Evolutionary conservation across 2,329 filamentous ascomycete species (phyloP), one percentile per base, ranked within the genome.

Genomic region (Fusarium abutilonis): DNA sequence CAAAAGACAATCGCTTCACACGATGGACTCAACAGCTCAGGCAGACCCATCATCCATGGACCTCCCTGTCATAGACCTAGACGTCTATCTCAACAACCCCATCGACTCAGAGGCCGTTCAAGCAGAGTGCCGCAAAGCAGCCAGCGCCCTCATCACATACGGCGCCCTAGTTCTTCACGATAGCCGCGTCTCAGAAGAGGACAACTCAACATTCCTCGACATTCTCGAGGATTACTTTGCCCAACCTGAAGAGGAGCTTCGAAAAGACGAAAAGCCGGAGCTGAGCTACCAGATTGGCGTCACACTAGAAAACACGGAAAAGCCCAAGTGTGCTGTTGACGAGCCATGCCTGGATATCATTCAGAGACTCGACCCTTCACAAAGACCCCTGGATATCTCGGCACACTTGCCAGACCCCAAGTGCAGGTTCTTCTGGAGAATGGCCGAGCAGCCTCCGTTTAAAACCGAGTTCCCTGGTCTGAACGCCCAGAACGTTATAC

Each of bases 191-290:
- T 77, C 82, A 15, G 82, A 84, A 66, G 66, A 74, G 3, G 82
- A 85, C 74, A 87, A 87, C 75, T 75, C 76, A 23, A 74, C 77
- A 50, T 87, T 87, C 66, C 81, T 87, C 53, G 83, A 87, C 72
- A 77, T 87, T 34, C 80, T 87, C n/a, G 85, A 87, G 74, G 83
- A 86, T 76, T 87, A 87, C 77, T 87, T 87, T 69, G 83, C 83
- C 31, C 85, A 87, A 73, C 81, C 84, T 14, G 75, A 76, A 15
- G 77, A 72, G 9, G 72, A 69, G 3, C 77, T 87, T 32, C 73
- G 72, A 44, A 70, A 70, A 32, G 85, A 87, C 64, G 83, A 86
- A 75, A 79, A 83, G 3, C 85, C 85, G 6, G 82, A 83, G 68
- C 75, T 87, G 23, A 80, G 81, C 69, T 87, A 86, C 75, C 85